Evolutionary conservation across 495 filamentous ascomycete genomes (phyloP).

Genomic region (Tuber umbilicatum): DNA sequence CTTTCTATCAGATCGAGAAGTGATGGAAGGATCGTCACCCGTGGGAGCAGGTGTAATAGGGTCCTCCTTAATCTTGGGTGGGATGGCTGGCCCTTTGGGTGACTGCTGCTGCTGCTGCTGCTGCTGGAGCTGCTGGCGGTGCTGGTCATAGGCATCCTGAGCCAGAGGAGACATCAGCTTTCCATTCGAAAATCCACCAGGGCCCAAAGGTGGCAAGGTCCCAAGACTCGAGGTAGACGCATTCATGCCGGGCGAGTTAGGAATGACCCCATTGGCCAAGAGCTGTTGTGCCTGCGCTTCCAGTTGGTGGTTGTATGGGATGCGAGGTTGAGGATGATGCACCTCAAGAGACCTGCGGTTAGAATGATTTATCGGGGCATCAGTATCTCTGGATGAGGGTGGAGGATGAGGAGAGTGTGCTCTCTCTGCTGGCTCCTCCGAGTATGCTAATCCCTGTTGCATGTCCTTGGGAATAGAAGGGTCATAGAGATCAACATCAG

Average conservation of each 20-base stretch:
- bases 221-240: constrained; percentile 38
- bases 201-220: constrained; percentile 39
- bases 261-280: constrained; percentile 30
- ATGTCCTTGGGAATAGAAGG: constrained; percentile 26
- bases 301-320: constrained; percentile 39
- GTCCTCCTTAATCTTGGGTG: constrained; percentile 31
- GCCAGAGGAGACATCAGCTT: constrained; percentile 40
- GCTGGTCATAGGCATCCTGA: constrained; percentile 41
- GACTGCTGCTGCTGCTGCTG: neutral
- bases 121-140: constrained; percentile 28
- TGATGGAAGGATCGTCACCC: constrained; percentile 29
- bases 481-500: constrained; percentile 42
- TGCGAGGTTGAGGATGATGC: constrained; percentile 40
- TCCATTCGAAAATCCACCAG: constrained; percentile 39
- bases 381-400: constrained; percentile 40
- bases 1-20: constrained; percentile 15
- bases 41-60: constrained; percentile 33
- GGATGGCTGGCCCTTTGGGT: constrained; percentile 17
- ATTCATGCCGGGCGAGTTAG: constrained; percentile 32
- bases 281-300: constrained; percentile 41
- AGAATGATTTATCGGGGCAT: constrained; percentile 39
- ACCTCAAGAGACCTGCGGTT: constrained; percentile 41
- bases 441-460: constrained; percentile 31
- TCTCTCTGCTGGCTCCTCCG: constrained; percentile 30
- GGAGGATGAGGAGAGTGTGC: constrained; percentile 32